Conservation (phyloP, 345 rosid genomes). For the Turnera subulata region DNA sequence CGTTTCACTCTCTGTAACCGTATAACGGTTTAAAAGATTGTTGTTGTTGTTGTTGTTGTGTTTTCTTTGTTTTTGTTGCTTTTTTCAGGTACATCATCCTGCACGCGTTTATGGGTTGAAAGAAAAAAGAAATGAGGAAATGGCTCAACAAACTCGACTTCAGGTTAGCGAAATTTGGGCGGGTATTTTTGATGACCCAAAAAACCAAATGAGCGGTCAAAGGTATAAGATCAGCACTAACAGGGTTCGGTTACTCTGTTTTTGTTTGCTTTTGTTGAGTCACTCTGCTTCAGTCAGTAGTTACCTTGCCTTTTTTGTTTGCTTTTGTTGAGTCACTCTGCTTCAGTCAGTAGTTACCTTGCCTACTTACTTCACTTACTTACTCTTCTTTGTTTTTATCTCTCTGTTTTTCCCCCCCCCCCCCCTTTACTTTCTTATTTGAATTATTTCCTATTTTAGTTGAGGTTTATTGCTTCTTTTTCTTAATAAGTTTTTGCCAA, state of each 20-base stretch:
- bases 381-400: no score
- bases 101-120: slow-evolving; percentile 3
- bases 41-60: background rate
- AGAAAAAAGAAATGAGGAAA: background rate
- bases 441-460: no score
- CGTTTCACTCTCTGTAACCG: background rate
- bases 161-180: slow-evolving; percentile 28
- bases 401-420: no score
- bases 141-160: slow-evolving; percentile 21
- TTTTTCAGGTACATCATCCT: slow-evolving; percentile 1
- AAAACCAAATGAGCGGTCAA: slow-evolving; percentile 33
- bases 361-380: no score
- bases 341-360: no score
- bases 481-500: background rate
- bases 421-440: no score
- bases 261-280: slow-evolving; percentile 16
- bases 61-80: background rate
- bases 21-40: background rate
- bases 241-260: slow-evolving; percentile 33
- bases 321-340: no score
- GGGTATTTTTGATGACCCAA: slow-evolving; percentile 13
- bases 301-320: no score
- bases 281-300: no score
- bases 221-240: slow-evolving; percentile 28
- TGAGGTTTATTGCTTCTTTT: background rate